Evolutionary conservation across 106 monocot species (phyloP), one percentile per base, ranked within the genome.

Genomic region (Ottelia alismoides): DNA sequence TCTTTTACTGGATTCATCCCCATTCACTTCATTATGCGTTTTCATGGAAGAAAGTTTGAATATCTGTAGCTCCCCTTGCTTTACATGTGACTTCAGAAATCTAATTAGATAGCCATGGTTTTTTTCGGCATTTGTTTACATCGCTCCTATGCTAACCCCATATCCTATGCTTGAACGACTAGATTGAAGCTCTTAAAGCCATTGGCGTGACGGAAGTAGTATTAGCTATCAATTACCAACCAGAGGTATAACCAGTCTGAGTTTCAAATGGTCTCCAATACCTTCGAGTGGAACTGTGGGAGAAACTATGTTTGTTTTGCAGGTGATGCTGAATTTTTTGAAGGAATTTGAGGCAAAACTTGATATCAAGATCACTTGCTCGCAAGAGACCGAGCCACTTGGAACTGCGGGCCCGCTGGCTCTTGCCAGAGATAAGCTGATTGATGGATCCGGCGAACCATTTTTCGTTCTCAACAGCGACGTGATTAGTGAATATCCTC

Each of bases 391-490:
- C 5, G 89, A 84, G 63, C 89, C 89, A 54, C 47, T 90, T 5
- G 89, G 89, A 25, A 90, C 89, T 19, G 89, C 89, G 22, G 89
- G 89, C 1, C 84, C 84, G 2, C 57, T 91, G 25, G 91, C 91
- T 61, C 62, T 91, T 12, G 91, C 91, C 11, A 77, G 75, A 55
- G 78, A 81, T 60, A 85, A 70, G 59, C 64, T 91, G 1, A 23
- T 75, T 0, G 81, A 78, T 58, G 85, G 73, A 1, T 85, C 84
- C 5, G 81, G 77, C 22, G 79, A 92, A 14, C 87, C 92, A 20
- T 92, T 92, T 69, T 87, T 88, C 40, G 88, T 88, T 11, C 78
- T 88, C 22, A 88, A 88, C 61, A 88, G 82, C 35, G 88, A 88
- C 71, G 88, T 88, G 29, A 88, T 88, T 53, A 79, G 88, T 28